Evolutionary conservation across 441 rosid genomes (phyloP).

Genomic region (Corymbia citriodora): DNA sequence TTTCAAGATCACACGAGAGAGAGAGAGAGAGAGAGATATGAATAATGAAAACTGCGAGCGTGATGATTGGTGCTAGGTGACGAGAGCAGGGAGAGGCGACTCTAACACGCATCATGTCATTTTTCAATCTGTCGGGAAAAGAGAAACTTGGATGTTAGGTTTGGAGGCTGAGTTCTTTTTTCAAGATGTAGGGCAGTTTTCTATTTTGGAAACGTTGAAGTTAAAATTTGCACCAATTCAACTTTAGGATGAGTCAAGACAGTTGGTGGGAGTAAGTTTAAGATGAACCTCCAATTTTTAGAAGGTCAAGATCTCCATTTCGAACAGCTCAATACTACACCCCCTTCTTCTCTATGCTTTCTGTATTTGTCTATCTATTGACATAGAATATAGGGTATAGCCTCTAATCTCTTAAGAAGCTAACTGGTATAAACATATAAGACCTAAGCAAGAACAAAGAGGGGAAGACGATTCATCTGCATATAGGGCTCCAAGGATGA

Average conservation of each 20-base stretch:
- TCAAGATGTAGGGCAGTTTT: neutral
- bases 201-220: neutral
- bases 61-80: neutral
- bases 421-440: neutral
- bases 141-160: neutral
- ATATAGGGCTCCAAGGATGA: neutral
- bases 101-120: neutral
- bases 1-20: neutral
- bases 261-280: neutral
- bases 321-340: neutral
- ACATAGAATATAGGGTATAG: neutral
- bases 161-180: neutral
- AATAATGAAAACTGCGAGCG: too few species aligned
- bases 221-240: neutral
- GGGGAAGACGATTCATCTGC: neutral
- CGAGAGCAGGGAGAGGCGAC: neutral
- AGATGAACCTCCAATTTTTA: neutral
- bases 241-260: neutral
- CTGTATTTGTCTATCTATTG: neutral
- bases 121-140: neutral
- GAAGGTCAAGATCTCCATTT: neutral
- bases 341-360: neutral
- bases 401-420: neutral
- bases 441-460: neutral
- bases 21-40: neutral